A percentile compares a stretch with the other conserved stretches of the same genome.
Evolutionary conservation across 306 rosid genomes (phyloP).

Genomic region (Rosa lucieae): DNA sequence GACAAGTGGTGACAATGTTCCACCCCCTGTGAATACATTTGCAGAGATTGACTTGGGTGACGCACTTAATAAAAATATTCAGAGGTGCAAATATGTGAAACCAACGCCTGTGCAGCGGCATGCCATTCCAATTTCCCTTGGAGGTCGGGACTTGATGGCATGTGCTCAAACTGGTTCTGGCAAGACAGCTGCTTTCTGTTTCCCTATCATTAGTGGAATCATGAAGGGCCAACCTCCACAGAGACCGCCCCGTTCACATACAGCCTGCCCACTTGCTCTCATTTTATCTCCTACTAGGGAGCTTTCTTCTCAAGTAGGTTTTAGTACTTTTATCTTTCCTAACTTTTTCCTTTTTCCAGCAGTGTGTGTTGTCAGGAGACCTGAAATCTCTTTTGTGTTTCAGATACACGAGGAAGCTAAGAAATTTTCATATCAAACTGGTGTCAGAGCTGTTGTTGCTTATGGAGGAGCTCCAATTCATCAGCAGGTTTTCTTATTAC

Average conservation of each 20-base stretch:
- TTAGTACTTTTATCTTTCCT: not conserved
- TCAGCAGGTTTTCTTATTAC: constrained; percentile 56
- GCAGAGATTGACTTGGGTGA: constrained; percentile 89
- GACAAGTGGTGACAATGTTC: constrained; percentile 76
- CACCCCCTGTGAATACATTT: constrained; percentile 74
- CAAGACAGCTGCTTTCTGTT: constrained; percentile 90
- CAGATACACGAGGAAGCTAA: constrained; percentile 82
- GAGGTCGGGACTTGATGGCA: constrained; percentile 83
- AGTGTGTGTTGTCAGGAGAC: constrained; percentile 11
- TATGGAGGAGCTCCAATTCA: constrained; percentile 90
- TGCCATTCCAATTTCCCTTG: constrained; percentile 82
- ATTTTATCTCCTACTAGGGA: constrained; percentile 94
- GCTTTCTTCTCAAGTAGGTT: constrained; percentile 85
- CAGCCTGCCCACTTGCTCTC: constrained; percentile 82
- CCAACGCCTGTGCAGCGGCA: constrained; percentile 92
- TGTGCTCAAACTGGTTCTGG: constrained; percentile 96
- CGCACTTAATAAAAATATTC: constrained; percentile 67
- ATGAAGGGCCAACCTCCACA: constrained; percentile 66
- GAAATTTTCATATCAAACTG: constrained; percentile 72
- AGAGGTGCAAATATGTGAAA: constrained; percentile 77
- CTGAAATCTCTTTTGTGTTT: constrained; percentile 28
- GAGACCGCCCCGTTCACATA: constrained; percentile 70
- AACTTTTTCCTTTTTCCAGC: constrained; percentile 9
- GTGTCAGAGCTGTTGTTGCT: constrained; percentile 93
- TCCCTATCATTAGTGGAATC: constrained; percentile 85